Evolutionary conservation across 306 rosid genomes (phyloP).

Genomic region (Boehmeria nivea): DNA sequence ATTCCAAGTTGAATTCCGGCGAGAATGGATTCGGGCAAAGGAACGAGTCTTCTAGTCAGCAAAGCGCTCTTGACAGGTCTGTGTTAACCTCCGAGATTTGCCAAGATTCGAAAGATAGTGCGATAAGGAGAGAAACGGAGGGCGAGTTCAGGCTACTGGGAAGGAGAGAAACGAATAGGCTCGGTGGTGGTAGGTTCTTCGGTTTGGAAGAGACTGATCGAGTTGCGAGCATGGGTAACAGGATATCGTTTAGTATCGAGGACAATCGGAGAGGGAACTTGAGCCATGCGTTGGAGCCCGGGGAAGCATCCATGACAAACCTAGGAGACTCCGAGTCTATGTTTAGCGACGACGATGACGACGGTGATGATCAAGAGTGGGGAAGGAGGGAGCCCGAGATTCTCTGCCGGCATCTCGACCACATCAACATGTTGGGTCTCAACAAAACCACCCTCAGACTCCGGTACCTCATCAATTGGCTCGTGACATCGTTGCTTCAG

Average conservation of each 20-base stretch:
- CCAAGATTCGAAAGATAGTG: slow-evolving; percentile 67
- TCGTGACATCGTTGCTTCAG: slow-evolving; percentile 83
- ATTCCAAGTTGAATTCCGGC: slow-evolving; percentile 15
- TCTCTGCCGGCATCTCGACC: slow-evolving; percentile 62
- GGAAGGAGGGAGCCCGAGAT: slow-evolving; percentile 74
- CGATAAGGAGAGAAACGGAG: slow-evolving; percentile 95
- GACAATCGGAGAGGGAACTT: slow-evolving; percentile 47
- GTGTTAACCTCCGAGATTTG: slow-evolving; percentile 47
- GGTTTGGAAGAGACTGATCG: slow-evolving; percentile 71
- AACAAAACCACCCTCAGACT: slow-evolving; percentile 78
- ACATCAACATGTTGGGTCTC: slow-evolving; percentile 81
- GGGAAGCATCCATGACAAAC: slow-evolving; percentile 52
- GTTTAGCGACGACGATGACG: slow-evolving; percentile 64
- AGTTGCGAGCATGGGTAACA: slow-evolving; percentile 34
- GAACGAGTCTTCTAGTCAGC: slow-evolving; percentile 34
- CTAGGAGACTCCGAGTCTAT: slow-evolving; percentile 58
- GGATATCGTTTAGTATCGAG: slow-evolving; percentile 70
- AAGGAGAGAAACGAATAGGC: slow-evolving; percentile 67
- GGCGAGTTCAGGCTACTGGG: slow-evolving; percentile 88
- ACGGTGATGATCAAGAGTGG: slow-evolving; percentile 56
- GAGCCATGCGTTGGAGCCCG: slow-evolving; percentile 48
- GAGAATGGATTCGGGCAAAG: slow-evolving; percentile 32
- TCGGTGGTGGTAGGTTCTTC: slow-evolving; percentile 58
- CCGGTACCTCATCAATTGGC: slow-evolving; percentile 90
- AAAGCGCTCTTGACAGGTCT: slow-evolving; percentile 38